Evolutionary conservation across 2,329 filamentous ascomycete species (phyloP).

Genomic region (Trichophyton verrucosum): DNA sequence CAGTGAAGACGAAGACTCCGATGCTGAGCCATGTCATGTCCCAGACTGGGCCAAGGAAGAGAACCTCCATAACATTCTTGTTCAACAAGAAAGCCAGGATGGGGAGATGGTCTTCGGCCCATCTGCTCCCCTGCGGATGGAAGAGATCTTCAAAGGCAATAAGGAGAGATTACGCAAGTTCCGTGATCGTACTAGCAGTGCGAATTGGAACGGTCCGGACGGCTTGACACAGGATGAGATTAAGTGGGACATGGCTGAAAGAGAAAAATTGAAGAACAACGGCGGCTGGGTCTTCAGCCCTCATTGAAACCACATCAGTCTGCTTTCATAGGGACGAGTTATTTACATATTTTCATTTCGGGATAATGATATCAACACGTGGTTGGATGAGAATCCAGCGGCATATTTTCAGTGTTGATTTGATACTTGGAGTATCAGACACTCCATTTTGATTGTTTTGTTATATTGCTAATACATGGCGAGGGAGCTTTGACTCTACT

Average conservation of each 20-base stretch:
- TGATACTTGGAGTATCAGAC: background rate
- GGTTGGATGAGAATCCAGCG: background rate
- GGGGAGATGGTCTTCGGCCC: slow-evolving; percentile 87
- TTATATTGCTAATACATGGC: background rate
- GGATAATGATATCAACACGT: background rate
- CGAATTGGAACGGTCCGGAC: slow-evolving; percentile 81
- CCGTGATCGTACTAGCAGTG: slow-evolving; percentile 79
- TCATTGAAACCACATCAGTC: background rate
- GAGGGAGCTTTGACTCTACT: background rate
- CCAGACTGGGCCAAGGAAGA: slow-evolving; percentile 85
- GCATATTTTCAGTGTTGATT: background rate
- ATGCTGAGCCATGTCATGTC: slow-evolving; percentile 48
- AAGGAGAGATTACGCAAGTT: slow-evolving; percentile 79
- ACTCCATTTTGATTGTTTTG: background rate
- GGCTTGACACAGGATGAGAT: slow-evolving; percentile 79
- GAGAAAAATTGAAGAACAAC: slow-evolving; percentile 66
- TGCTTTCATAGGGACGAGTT: background rate
- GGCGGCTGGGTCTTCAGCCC: slow-evolving; percentile 63
- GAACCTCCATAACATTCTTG: slow-evolving; percentile 61
- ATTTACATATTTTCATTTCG: background rate
- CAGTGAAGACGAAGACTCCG: slow-evolving; percentile 71
- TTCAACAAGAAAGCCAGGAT: slow-evolving; percentile 59
- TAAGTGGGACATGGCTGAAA: slow-evolving; percentile 61
- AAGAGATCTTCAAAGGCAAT: slow-evolving; percentile 87
- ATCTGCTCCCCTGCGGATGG: slow-evolving; percentile 79